Conservation (phyloP, 2,329 filamentous ascomycete genomes). For the Beauveria sp. region DNA sequence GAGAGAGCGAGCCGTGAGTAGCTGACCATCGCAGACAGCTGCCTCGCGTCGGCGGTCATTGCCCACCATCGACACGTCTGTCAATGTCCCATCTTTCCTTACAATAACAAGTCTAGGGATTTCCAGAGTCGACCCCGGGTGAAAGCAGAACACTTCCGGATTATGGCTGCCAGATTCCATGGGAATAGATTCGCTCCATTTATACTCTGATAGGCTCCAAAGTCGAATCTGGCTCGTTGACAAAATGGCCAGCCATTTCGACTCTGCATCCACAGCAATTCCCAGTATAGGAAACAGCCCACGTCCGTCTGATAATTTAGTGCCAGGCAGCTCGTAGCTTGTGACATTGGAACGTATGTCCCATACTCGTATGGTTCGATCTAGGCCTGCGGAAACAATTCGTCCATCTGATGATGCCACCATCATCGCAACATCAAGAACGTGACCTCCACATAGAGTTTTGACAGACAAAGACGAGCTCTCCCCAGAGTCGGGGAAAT, state of each 20-base stretch:
- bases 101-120: slow-evolving; percentile 51
- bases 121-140: slow-evolving; percentile 27
- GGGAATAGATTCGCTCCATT: slow-evolving; percentile 47
- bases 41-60: slow-evolving; percentile 37
- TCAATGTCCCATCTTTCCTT: slow-evolving; percentile 55
- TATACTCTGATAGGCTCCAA: slow-evolving; percentile 53
- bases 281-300: slow-evolving; percentile 53
- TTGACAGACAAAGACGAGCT: slow-evolving; percentile 48
- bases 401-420: slow-evolving; percentile 54
- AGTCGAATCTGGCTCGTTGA: slow-evolving; percentile 50
- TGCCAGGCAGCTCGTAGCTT: slow-evolving; percentile 33
- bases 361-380: slow-evolving; percentile 62
- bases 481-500: slow-evolving; percentile 31
- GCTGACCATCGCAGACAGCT: slow-evolving; percentile 42
- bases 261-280: slow-evolving; percentile 56
- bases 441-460: slow-evolving; percentile 55
- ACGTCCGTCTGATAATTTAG: slow-evolving; percentile 29
- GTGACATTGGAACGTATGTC: slow-evolving; percentile 40
- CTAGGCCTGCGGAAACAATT: slow-evolving; percentile 62
- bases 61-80: slow-evolving; percentile 29
- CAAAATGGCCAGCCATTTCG: slow-evolving; percentile 59
- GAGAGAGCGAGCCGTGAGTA: slow-evolving; percentile 42
- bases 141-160: slow-evolving; percentile 58
- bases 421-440: slow-evolving; percentile 61
- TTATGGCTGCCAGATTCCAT: slow-evolving; percentile 46